Conservation (phyloP, 441 rosid genomes). For the Capsella rubella region DNA sequence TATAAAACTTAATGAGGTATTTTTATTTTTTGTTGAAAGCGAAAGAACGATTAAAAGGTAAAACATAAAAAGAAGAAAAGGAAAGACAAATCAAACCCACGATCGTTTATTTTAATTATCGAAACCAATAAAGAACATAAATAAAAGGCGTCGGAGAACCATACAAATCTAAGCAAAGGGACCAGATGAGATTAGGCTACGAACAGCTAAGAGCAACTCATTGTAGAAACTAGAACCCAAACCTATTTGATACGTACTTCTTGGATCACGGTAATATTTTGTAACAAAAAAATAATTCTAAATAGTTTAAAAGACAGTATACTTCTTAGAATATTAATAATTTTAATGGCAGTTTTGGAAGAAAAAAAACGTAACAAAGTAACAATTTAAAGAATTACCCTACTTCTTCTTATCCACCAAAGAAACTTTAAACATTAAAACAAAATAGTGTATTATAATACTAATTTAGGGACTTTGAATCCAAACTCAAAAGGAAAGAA, state of each 20-base stretch:
- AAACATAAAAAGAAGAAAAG: conserved; percentile 17
- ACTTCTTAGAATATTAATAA: too few species aligned
- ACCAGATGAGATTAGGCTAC: conserved; percentile 31
- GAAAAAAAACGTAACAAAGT: neutral
- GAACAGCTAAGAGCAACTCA: conserved; percentile 24
- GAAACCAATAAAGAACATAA: neutral
- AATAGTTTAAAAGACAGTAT: neutral
- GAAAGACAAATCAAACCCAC: conserved; percentile 36
- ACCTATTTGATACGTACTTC: conserved; percentile 12
- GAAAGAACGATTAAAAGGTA: conserved; percentile 39
- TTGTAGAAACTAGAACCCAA: conserved; percentile 2
- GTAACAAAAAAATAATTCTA: neutral
- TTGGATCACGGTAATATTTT: conserved; percentile 17
- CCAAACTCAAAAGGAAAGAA: neutral
- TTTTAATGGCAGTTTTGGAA: neutral
- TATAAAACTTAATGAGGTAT: neutral
- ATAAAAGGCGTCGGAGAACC: conserved; percentile 32
- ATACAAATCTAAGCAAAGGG: conserved; percentile 18
- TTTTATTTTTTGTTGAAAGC: conserved; percentile 26
- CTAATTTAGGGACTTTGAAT: neutral
- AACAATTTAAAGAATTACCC: neutral
- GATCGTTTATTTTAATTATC: conserved; percentile 31
- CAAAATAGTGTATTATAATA: neutral
- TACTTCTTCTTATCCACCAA: neutral
- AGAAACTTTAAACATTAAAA: neutral